Conservation (phyloP, 352 stramenopile genomes). For the Proteromonas lacertae region DNA sequence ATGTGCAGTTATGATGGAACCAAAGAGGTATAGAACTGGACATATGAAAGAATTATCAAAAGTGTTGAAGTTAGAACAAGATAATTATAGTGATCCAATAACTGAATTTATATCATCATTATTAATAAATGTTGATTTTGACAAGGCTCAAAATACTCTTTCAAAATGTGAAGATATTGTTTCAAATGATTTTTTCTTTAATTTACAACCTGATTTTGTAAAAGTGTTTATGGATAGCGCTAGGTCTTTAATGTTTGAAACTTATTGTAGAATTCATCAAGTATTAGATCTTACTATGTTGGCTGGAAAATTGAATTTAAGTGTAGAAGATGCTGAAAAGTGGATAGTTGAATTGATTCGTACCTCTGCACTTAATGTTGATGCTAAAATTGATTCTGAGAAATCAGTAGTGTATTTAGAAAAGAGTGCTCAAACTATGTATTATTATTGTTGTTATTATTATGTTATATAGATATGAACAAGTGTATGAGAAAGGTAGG, state of each 20-base stretch:
- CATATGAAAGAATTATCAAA: not conserved
- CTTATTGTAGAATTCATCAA: not conserved
- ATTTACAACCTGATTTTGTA: not conserved
- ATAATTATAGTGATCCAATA: not conserved
- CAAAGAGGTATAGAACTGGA: not conserved
- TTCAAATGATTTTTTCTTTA: slow-evolving; percentile 1
- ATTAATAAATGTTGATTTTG: not conserved
- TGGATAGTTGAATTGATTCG: not conserved
- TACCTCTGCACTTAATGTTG: not conserved
- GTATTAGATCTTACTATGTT: not conserved
- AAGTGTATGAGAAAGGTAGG: too few relatives aligned
- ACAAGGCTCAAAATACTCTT: not conserved
- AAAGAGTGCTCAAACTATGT: too few relatives aligned
- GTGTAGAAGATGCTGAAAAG: slow-evolving; percentile 1
- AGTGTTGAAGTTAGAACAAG: not conserved
- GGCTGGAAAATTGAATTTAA: not conserved
- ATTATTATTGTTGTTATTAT: too few relatives aligned
- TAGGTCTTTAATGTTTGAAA: not conserved
- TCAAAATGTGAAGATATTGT: not conserved
- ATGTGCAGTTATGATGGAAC: not conserved
- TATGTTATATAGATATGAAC: too few relatives aligned
- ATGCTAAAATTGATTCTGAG: slow-evolving; percentile 2
- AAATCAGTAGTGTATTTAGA: too few relatives aligned
- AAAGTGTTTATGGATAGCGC: slow-evolving; percentile 1
- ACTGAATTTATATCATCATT: not conserved